Conservation (phyloP, 192 early-diverging fungal species). For the Coemansia asiatica region DNA sequence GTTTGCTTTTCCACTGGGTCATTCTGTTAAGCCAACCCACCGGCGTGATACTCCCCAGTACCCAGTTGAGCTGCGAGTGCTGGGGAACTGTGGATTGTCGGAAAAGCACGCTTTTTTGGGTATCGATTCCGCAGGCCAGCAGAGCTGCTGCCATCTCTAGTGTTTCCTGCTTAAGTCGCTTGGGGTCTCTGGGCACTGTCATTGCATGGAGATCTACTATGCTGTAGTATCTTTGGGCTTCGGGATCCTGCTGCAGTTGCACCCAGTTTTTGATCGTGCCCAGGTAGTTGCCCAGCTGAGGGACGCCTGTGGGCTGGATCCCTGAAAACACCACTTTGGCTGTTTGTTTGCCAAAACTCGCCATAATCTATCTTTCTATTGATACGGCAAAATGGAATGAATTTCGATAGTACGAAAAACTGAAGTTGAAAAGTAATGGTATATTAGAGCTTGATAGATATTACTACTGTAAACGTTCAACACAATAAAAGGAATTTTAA, state of each 20-base stretch:
- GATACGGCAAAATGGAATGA: no score
- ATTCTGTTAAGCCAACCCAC: conserved; percentile 88
- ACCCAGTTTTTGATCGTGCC: conserved; percentile 90
- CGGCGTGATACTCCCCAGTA: conserved; percentile 82
- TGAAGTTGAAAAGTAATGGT: no score
- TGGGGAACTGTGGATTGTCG: conserved; percentile 76
- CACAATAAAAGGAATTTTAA: no score
- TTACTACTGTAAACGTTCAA: no score
- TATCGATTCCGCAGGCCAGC: conserved; percentile 84
- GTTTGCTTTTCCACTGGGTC: conserved; percentile 90
- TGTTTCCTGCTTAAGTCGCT: conserved; percentile 61
- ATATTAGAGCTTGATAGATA: no score
- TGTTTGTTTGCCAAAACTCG: neutral
- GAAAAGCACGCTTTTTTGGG: conserved; percentile 70
- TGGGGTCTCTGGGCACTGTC: conserved; percentile 73
- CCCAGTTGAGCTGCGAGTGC: conserved; percentile 85
- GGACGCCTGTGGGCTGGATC: conserved; percentile 91
- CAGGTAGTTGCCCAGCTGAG: conserved; percentile 93
- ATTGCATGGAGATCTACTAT: conserved; percentile 92
- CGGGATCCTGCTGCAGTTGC: conserved; percentile 58
- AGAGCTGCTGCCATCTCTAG: conserved; percentile 73
- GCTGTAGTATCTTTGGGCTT: conserved; percentile 63
- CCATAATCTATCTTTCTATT: no score
- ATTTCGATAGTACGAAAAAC: no score
- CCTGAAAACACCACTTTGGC: conserved; percentile 67